Evolutionary conservation across 257 asterid genomes (phyloP).

Genomic region (Thymus mandschuricus): DNA sequence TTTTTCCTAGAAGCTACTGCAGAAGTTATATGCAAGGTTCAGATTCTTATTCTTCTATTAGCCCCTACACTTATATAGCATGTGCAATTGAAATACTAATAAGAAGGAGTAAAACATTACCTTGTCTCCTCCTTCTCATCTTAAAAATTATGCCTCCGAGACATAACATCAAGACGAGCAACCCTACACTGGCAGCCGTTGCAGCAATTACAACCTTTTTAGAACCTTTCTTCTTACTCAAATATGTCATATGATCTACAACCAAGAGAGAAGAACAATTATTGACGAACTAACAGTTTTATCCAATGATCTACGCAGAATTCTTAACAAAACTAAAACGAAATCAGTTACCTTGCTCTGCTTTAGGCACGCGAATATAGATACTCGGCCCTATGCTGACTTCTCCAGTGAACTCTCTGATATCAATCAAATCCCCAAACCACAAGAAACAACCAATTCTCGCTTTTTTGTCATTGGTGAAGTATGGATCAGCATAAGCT

Average conservation of each 20-base stretch:
- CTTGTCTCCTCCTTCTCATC: background rate
- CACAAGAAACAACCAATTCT: background rate
- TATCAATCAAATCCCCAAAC: background rate
- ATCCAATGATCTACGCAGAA: background rate
- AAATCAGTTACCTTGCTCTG: background rate
- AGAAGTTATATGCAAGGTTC: background rate
- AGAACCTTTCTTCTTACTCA: background rate
- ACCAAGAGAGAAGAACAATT: no score
- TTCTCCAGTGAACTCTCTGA: background rate
- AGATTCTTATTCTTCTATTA: no score
- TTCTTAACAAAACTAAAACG: background rate
- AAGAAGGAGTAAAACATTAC: background rate
- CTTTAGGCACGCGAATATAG: background rate
- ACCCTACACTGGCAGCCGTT: background rate
- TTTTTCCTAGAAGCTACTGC: slow-evolving; percentile 7
- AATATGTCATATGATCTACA: background rate
- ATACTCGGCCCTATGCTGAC: background rate
- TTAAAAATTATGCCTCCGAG: slow-evolving; percentile 7
- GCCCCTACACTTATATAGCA: background rate
- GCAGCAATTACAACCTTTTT: background rate
- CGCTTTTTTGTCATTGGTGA: background rate
- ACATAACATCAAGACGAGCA: slow-evolving; percentile 1
- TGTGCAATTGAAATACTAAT: background rate
- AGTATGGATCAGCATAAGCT: slow-evolving; percentile 24
- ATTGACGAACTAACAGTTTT: no score